Evolutionary conservation across 2,329 filamentous ascomycete species (phyloP).

Genomic region (Colletotrichum eremochloae): DNA sequence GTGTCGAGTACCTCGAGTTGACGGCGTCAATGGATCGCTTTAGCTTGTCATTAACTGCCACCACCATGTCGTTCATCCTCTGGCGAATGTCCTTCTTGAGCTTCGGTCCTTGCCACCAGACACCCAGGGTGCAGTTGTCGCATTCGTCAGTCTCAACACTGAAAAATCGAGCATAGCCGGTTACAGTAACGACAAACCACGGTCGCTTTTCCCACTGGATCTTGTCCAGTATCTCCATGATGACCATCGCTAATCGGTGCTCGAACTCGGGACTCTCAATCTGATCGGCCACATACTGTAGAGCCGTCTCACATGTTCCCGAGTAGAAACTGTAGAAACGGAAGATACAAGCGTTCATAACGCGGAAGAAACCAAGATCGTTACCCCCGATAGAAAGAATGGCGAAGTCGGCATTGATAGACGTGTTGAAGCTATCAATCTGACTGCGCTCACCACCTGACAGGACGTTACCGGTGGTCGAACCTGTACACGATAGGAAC

Average conservation of each 20-base stretch:
- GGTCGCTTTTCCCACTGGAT: slow-evolving; percentile 60
- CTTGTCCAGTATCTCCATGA: slow-evolving; percentile 59
- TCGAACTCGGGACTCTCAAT: slow-evolving; percentile 55
- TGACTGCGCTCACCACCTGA: slow-evolving; percentile 54
- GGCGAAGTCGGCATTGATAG: slow-evolving; percentile 56
- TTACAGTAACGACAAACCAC: slow-evolving; percentile 59
- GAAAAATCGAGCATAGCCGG: slow-evolving; percentile 64
- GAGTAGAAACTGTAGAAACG: slow-evolving; percentile 64
- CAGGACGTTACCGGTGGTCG: slow-evolving; percentile 57
- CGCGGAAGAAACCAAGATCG: slow-evolving; percentile 63
- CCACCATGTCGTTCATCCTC: slow-evolving; percentile 60
- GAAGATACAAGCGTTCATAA: slow-evolving; percentile 65
- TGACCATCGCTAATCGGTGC: slow-evolving; percentile 53
- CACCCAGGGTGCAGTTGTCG: slow-evolving; percentile 58
- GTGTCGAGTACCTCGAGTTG: slow-evolving; percentile 53
- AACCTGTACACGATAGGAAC: slow-evolving; percentile 62
- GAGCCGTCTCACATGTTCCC: slow-evolving; percentile 58
- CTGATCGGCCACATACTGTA: slow-evolving; percentile 51
- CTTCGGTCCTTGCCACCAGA: slow-evolving; percentile 61
- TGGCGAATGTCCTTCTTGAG: slow-evolving; percentile 55
- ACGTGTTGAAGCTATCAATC: slow-evolving; percentile 57
- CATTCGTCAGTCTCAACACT: slow-evolving; percentile 59
- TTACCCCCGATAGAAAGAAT: slow-evolving; percentile 63
- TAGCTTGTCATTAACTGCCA: slow-evolving; percentile 58
- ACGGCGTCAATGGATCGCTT: slow-evolving; percentile 51